Evolutionary conservation across 371 early-diverging fungal genomes (phyloP).

Genomic region (Rhizomucor pusillus): DNA sequence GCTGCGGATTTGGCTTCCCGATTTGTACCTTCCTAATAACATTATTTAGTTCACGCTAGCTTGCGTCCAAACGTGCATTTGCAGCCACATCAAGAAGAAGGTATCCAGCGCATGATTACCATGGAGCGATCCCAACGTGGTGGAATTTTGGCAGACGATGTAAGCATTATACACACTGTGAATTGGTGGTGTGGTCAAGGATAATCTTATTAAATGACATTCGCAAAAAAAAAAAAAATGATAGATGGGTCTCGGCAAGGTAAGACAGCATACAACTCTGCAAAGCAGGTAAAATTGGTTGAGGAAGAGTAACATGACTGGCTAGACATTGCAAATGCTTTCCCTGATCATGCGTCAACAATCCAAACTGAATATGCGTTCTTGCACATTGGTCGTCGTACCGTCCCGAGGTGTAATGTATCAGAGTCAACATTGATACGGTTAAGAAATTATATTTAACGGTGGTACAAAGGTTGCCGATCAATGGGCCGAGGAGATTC

Average conservation of each 20-base stretch:
- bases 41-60: conserved; percentile 31
- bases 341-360: conserved; percentile 36
- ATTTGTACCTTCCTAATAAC: not conserved
- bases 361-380: conserved; percentile 23
- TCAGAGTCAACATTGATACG: not conserved
- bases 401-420: conserved; percentile 36
- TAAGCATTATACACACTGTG: too few species aligned
- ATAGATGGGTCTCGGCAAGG: conserved; percentile 48
- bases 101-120: conserved; percentile 30
- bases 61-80: conserved; percentile 24
- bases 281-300: too few species aligned
- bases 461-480: too few species aligned
- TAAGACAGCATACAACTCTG: conserved; percentile 4
- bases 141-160: conserved; percentile 45
- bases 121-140: conserved; percentile 37
- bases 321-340: conserved; percentile 39
- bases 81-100: conserved; percentile 39
- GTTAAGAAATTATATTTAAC: not conserved
- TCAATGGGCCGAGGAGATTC: conserved; percentile 71
- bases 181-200: too few species aligned
- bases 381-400: conserved; percentile 35
- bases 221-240: too few species aligned
- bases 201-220: too few species aligned
- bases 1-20: not conserved
- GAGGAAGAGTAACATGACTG: not conserved